Evolutionary conservation across 257 asterid genomes (phyloP).

Genomic region (Buddleja alternifolia): DNA sequence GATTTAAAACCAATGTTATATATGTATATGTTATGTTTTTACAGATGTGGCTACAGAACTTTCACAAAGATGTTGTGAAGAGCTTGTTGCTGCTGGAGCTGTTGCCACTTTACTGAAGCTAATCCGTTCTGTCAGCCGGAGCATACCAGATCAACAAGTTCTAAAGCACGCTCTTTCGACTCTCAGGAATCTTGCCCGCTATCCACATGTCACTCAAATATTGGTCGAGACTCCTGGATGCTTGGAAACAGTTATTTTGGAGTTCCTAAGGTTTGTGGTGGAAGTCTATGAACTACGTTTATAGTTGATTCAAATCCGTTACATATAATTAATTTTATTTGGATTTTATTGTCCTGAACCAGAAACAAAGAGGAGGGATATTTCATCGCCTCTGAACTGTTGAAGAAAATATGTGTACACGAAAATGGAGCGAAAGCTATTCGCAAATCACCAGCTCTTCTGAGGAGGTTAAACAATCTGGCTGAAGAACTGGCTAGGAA

Average conservation of each 20-base stretch:
- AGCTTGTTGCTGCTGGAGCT: conserved; percentile 92
- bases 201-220: conserved; percentile 58
- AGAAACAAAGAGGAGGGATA: conserved; percentile 96
- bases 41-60: conserved; percentile 90
- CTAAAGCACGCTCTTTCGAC: conserved; percentile 87
- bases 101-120: conserved; percentile 64
- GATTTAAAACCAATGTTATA: not conserved
- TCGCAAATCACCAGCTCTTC: conserved; percentile 57
- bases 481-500: conserved; percentile 76
- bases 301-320: not conserved
- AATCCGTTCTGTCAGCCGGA: conserved; percentile 83
- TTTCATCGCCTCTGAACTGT: conserved; percentile 77
- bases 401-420: conserved; percentile 63
- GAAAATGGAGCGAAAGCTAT: conserved; percentile 57
- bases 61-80: conserved; percentile 89
- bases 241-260: conserved; percentile 63
- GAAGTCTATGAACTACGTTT: not conserved
- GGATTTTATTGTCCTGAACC: conserved; percentile 20
- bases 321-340: not conserved
- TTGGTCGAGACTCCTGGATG: conserved; percentile 58
- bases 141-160: conserved; percentile 94
- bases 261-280: conserved; percentile 58
- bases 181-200: conserved; percentile 83
- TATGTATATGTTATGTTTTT: not conserved
- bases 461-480: conserved; percentile 69